Conservation (phyloP, 345 rosid species). For the Carallia pectinifolia region DNA sequence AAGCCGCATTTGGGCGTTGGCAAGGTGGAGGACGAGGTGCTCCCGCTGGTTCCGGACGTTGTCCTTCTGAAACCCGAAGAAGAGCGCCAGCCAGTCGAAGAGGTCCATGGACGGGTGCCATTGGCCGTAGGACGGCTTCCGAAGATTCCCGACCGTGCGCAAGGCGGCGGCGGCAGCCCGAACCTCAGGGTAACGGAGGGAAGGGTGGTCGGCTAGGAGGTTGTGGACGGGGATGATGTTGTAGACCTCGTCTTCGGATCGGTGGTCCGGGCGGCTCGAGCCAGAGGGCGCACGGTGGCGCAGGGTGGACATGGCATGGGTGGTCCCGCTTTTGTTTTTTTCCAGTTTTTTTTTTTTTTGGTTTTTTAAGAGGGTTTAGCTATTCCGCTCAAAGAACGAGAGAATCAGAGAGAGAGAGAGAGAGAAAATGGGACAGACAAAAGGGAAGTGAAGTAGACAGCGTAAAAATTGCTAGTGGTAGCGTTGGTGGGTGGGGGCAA, state of each 20-base stretch:
- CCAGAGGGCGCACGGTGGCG: constrained; percentile 43
- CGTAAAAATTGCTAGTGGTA: not conserved
- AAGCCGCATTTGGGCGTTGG: constrained; percentile 97
- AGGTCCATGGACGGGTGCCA: constrained; percentile 84
- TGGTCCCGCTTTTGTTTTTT: not conserved
- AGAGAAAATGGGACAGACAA: not conserved
- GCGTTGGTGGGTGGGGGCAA: not conserved
- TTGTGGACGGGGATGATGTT: constrained; percentile 91
- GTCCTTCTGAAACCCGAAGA: constrained; percentile 81
- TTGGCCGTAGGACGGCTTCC: constrained; percentile 62
- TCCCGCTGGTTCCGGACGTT: constrained; percentile 92
- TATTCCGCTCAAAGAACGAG: not conserved
- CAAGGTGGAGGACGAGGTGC: constrained; percentile 86
- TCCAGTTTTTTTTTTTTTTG: not conserved
- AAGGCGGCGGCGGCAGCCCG: constrained; percentile 89
- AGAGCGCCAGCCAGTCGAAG: constrained; percentile 80
- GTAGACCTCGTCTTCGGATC: constrained; percentile 51
- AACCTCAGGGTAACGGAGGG: constrained; percentile 86
- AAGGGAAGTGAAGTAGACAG: not conserved
- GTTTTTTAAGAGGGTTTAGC: not conserved
- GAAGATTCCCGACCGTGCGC: constrained; percentile 78
- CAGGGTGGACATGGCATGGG: constrained; percentile 18
- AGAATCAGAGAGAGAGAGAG: not conserved
- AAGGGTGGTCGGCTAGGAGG: constrained; percentile 93
- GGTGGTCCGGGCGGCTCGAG: constrained; percentile 27